Evolutionary conservation across 1,139 yeast genomes (phyloP), one percentile per base, ranked within the genome.

Genomic region (Scheffersomyces cryptocercus): DNA sequence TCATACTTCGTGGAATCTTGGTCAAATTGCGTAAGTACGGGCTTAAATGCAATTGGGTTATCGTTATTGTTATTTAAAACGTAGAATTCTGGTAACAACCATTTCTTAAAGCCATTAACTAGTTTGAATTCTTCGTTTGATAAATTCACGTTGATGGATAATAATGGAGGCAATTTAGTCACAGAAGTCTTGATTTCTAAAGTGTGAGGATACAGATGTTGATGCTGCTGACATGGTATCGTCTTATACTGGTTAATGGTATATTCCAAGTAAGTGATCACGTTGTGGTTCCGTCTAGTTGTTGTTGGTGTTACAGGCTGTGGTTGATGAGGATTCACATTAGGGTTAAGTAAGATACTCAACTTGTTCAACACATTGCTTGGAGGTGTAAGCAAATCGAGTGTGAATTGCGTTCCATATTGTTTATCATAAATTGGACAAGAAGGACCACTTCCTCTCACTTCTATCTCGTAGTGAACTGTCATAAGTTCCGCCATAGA

Each of bases 61-160:
- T 62, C 69, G 5, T 44, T 52, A 36, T 48, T 50, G 39, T 50
- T 45, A 34, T 45, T 52, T 10, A 62, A 48, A 5, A 80, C 79
- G 52, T 74, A 81, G 56, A 85, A 84, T 47, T 76, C 82, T 2
- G 82, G 79, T 7, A 75, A 74, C 5, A 86, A 64, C 90, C 93
- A 85, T 37, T 76, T 74, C 37, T 72, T 70, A 31, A 68, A 68
- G 33, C 67, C 58, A 32, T 57, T 57, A 26, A 74, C 58, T 30
- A 58, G 42, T 14, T 56, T 62, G 49, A 64, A 74, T 49, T 84
- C 87, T 36, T 75, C 76, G 45, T 76, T 73, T 30, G 75, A 61
- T 42, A 85, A 65, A 44, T 79, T 73, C 26, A 85, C 59, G 52
- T 85, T 85, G 37, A 90, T 65, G 6, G 85, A 78, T 33, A 90